These are phyloP conservation scores for Plantago ovata DNA, from an alignment of 257 asterid species.

Conservation along the genomic window DNA sequence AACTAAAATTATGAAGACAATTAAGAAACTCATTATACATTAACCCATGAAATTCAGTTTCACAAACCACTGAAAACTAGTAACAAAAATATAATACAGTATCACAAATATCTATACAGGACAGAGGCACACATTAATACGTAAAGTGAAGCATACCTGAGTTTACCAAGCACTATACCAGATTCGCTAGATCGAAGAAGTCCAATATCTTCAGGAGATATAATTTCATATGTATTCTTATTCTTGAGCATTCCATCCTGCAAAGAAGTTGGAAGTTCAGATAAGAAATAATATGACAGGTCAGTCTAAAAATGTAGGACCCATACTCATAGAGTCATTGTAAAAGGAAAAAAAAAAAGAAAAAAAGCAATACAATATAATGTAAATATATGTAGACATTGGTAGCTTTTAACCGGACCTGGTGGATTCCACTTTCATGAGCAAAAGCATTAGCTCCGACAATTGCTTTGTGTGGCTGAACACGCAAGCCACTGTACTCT, in stretches of 20 bases:
- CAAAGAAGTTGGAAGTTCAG: conserved; percentile 7
- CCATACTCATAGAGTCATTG: no score
- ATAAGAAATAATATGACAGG: conserved; percentile 8
- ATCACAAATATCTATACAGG: neutral
- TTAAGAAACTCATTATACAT: no score
- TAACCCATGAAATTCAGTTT: neutral
- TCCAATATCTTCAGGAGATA: conserved; percentile 96
- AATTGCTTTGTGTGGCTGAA: conserved; percentile 97
- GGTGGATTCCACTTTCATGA: conserved; percentile 99
- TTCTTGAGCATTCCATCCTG: conserved; percentile 98
- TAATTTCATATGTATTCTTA: conserved; percentile 85
- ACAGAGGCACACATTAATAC: neutral
- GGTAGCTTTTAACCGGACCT: conserved; percentile 48
- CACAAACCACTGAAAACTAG: conserved; percentile 2
- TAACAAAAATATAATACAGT: neutral
- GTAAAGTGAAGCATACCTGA: conserved; percentile 52
- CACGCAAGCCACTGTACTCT: conserved; percentile 82
- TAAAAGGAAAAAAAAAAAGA: no score
- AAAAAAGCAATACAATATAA: no score
- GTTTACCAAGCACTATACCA: conserved; percentile 96
- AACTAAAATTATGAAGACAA: no score
- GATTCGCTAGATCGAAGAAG: conserved; percentile 81
- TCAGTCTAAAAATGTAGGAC: no score
- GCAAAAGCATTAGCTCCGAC: conserved; percentile 99
- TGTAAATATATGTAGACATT: neutral